Conservation (phyloP, 805 yeast genomes). For the Jamesozyma gamospora region DNA sequence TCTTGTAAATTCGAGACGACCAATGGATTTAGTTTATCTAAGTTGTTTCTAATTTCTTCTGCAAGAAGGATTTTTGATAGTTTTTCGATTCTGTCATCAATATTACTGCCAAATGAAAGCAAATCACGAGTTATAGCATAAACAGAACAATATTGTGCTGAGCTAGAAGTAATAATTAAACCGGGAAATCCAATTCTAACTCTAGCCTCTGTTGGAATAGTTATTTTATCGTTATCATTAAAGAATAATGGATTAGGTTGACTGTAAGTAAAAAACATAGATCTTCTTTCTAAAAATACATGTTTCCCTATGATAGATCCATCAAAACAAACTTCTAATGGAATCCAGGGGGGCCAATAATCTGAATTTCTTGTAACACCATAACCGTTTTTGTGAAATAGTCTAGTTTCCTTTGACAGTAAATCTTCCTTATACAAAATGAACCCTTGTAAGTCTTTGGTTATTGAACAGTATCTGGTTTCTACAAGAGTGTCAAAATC, state of each 20-base stretch:
- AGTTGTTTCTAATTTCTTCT: constrained; percentile 37
- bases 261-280: constrained; percentile 40
- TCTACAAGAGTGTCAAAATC: constrained; percentile 37
- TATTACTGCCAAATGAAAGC: constrained; percentile 28
- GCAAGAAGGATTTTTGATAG: constrained; percentile 45
- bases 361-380: constrained; percentile 20
- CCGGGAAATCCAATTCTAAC: constrained; percentile 34
- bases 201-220: constrained; percentile 22
- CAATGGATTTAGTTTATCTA: constrained; percentile 27
- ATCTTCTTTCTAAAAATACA: constrained; percentile 42
- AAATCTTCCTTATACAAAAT: constrained; percentile 37
- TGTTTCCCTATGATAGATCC: constrained; percentile 34
- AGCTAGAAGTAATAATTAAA: constrained; percentile 43
- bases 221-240: constrained; percentile 22
- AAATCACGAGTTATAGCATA: constrained; percentile 42
- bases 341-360: constrained; percentile 61
- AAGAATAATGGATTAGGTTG: constrained; percentile 45
- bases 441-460: constrained; percentile 47
- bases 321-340: constrained; percentile 51
- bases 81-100: constrained; percentile 35
- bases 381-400: constrained; percentile 20
- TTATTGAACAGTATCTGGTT: constrained; percentile 44
- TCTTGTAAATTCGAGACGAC: constrained; percentile 41
- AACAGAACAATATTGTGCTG: constrained; percentile 46
- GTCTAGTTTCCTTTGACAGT: constrained; percentile 21